Percentiles rank a stretch among this genome's conserved stretches.
Conservation (phyloP, 345 rosid species). For the Erodium maritimum region DNA sequence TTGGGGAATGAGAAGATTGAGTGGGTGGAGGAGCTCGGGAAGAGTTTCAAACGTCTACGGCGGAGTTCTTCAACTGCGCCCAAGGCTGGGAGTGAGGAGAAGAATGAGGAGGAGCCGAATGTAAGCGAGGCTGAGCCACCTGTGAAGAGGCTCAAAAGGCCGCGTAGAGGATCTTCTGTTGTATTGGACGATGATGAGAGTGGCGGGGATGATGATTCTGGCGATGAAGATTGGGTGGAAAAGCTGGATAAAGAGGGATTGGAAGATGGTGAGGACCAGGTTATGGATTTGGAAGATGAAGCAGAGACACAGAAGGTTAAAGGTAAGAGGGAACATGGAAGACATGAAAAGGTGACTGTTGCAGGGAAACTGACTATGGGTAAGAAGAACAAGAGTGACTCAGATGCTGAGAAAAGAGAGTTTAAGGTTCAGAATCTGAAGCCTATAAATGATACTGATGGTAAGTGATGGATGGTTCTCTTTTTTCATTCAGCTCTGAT, state of each 20-base stretch:
- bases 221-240: conserved; percentile 76
- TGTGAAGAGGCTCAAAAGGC: not conserved
- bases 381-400: conserved; percentile 23
- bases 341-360: conserved; percentile 6
- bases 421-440: conserved; percentile 27
- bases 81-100: conserved; percentile 21
- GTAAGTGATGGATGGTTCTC: conserved; percentile 22
- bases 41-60: conserved; percentile 48
- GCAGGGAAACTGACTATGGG: conserved; percentile 14
- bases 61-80: conserved; percentile 23
- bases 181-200: not conserved
- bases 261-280: conserved; percentile 36
- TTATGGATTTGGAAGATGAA: conserved; percentile 37
- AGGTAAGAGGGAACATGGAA: conserved; percentile 20
- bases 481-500: not conserved
- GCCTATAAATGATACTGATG: conserved; percentile 27
- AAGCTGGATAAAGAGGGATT: conserved; percentile 29
- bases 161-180: not conserved
- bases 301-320: conserved; percentile 20
- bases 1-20: conserved; percentile 76
- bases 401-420: conserved; percentile 16
- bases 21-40: conserved; percentile 42
- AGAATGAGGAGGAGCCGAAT: conserved; percentile 4
- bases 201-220: conserved; percentile 40
- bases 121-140: not conserved